Evolutionary conservation across 1,139 yeast species (phyloP), one percentile per base, ranked within the genome.

Genomic region (Geotrichum macrosporum): DNA sequence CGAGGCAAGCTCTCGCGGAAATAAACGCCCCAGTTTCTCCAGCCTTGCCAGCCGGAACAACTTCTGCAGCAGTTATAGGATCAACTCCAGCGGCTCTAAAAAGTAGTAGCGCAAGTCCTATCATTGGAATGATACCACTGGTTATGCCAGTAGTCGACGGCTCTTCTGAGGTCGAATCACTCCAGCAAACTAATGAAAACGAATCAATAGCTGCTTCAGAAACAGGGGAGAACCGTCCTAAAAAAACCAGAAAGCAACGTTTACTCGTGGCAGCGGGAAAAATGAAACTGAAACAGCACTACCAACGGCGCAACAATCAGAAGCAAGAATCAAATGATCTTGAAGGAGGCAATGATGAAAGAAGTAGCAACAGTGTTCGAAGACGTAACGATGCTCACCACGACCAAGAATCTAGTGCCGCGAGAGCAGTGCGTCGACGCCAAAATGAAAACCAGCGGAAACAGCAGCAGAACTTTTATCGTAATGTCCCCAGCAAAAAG

Each of bases 301-400:
- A 36, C 21, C 42, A 38, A 27, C 35, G 35, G 3, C 33, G 35
- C 18, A 37, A 30, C 41, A n/a, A n/a, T n/a, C 16, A n/a, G 32
- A 27, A 19, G 33, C 41, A 15, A n/a, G n/a, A n/a, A n/a, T n/a
- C n/a, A n/a, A n/a, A n/a, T n/a, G n/a, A n/a, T n/a, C n/a, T n/a
- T n/a, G n/a, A n/a, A n/a, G n/a, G n/a, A n/a, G n/a, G n/a, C n/a
- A 18, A 22, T 19, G 32, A 12, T 15, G 15, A 36, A 19, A 19
- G 30, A 30, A 16, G 19, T n/a, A 30, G 30, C 20, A 4, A 20
- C 20, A 21, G 30, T 10, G 5, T 13, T 21, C n/a, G 29, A 10
- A 13, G 18, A 20, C 15, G 3, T 4, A 12, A 13, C 13, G 15
- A 31, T 24, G 6, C 6, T 24, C 27, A 24, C 6, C 27, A 24